These are phyloP conservation scores for Colletotrichum spaethianum DNA, from an alignment of 2,329 filamentous ascomycete species.

Conservation along the genomic window DNA sequence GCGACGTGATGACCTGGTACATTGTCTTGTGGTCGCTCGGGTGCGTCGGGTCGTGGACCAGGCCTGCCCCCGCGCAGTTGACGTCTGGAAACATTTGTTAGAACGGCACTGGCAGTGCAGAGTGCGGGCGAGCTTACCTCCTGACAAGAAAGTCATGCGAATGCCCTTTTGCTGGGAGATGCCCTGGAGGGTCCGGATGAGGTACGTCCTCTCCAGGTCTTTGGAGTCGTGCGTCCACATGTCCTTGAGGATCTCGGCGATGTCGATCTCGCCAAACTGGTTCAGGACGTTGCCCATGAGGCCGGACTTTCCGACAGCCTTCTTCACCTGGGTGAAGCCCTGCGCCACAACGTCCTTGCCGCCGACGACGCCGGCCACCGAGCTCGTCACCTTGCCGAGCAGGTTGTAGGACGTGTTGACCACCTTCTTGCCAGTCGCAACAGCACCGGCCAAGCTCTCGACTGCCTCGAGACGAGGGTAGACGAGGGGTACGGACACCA, in stretches of 20 bases:
- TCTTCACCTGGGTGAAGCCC: constrained; percentile 95
- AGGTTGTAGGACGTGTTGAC: constrained; percentile 98
- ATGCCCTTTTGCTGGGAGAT: constrained; percentile 96
- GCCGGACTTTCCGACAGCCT: constrained; percentile 93
- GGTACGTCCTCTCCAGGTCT: constrained; percentile 95
- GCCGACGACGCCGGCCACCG: constrained; percentile 94
- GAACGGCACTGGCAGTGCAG: constrained; percentile 26
- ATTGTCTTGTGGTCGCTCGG: constrained; percentile 98
- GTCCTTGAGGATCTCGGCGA: constrained; percentile 94
- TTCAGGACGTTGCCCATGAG: constrained; percentile 96
- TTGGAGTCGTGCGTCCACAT: constrained; percentile 99
- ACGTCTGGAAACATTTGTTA: constrained; percentile 71
- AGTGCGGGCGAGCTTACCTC: constrained; percentile 66
- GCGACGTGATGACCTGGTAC: constrained; percentile 96
- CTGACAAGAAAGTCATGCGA: constrained; percentile 96
- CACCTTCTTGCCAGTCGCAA: constrained; percentile 95
- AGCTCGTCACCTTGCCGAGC: constrained; percentile 93
- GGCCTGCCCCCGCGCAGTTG: constrained; percentile 90
- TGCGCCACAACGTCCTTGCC: constrained; percentile 93
- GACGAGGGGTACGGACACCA: constrained; percentile 90
- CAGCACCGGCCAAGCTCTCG: constrained; percentile 90
- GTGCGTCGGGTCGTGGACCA: constrained; percentile 93
- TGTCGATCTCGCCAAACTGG: constrained; percentile 95
- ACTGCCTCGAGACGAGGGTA: constrained; percentile 94
- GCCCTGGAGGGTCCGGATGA: constrained; percentile 95